These are phyloP conservation scores for Zea mays DNA, from an alignment of 176 grass and related monocot species.

Conservation along the genomic window DNA sequence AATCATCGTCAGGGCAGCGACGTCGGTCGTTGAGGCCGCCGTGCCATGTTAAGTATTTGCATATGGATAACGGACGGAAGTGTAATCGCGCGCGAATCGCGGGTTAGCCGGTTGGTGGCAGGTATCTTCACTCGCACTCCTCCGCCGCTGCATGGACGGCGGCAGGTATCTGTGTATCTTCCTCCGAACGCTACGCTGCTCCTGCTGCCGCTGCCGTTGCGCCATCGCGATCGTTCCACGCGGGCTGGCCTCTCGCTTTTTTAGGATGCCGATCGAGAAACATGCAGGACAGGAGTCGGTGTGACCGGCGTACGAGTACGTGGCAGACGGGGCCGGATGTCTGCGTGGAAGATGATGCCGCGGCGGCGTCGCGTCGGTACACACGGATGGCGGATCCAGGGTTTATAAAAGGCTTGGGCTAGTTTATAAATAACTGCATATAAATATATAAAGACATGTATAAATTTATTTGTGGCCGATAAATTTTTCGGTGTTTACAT, in stretches of 20 bases:
- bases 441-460: no score
- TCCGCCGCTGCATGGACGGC: not conserved
- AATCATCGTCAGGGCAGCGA: not conserved
- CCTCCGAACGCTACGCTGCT: not conserved
- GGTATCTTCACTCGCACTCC: constrained; percentile 23
- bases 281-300: not conserved
- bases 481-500: no score
- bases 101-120: constrained; percentile 7
- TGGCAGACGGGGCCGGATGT: not conserved
- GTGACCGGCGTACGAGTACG: not conserved
- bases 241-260: not conserved
- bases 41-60: not conserved
- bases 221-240: not conserved
- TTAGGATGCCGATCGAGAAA: not conserved
- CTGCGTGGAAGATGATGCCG: no score
- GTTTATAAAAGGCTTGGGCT: no score
- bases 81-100: not conserved
- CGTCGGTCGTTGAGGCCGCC: not conserved
- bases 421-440: no score
- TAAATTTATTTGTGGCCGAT: no score
- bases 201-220: not conserved
- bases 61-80: not conserved
- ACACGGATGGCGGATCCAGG: no score
- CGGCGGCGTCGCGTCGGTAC: no score
- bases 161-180: not conserved